These are phyloP conservation scores for Dillenia suffruticosa DNA, from an alignment of 164 flowering plant genomes.

Conservation along the genomic window DNA sequence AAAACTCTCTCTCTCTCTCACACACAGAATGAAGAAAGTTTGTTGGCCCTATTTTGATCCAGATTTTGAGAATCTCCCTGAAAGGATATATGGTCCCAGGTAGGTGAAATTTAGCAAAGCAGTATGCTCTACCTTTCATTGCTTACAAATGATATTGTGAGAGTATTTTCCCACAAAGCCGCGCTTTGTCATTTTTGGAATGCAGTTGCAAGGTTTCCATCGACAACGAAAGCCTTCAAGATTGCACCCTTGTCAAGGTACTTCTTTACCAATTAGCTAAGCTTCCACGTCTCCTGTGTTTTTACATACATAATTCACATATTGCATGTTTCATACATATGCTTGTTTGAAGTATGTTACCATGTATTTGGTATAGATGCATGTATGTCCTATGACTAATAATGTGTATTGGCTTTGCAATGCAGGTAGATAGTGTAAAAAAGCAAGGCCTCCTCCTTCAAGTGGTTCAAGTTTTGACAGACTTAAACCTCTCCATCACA, in stretches of 20 bases:
- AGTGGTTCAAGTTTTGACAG: conserved; percentile 67
- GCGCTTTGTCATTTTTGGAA: not conserved
- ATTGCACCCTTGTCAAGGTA: conserved; percentile 62
- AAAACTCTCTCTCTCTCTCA: not conserved
- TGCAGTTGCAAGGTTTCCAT: conserved; percentile 54
- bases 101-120: not conserved
- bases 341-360: too few relatives aligned
- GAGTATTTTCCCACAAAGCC: too few relatives aligned
- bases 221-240: conserved; percentile 56
- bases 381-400: too few relatives aligned
- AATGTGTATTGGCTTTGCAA: not conserved
- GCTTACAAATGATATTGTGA: too few relatives aligned
- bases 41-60: conserved; percentile 81
- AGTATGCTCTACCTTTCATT: not conserved
- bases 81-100: conserved; percentile 65
- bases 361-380: too few relatives aligned
- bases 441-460: conserved; percentile 64
- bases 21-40: conserved; percentile 46
- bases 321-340: too few relatives aligned
- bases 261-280: too few relatives aligned
- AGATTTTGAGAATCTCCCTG: conserved; percentile 53
- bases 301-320: too few relatives aligned
- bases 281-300: too few relatives aligned
- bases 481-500: conserved; percentile 50
- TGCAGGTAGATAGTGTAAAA: conserved; percentile 63